Conservation (phyloP, 2,329 filamentous ascomycete species). For the Xylariaceae sp. region DNA sequence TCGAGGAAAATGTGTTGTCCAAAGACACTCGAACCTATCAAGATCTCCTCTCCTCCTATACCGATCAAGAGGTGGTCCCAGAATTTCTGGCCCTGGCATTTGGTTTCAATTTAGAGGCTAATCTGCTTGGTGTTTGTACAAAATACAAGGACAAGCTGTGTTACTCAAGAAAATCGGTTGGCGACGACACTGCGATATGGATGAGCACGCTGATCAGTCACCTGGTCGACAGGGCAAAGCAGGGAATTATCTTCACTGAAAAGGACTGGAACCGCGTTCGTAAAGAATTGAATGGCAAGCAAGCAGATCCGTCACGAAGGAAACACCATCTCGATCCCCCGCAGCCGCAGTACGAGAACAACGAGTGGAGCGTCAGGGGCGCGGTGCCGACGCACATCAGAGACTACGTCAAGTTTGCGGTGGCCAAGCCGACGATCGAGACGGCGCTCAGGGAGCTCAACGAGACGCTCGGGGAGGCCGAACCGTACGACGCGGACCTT, state of each 20-base stretch:
- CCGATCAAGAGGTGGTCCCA: constrained; percentile 26
- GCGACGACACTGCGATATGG: constrained; percentile 32
- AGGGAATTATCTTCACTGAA: constrained; percentile 41
- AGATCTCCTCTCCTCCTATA: constrained; percentile 33
- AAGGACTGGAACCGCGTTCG: constrained; percentile 33
- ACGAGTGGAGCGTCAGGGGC: constrained; percentile 18
- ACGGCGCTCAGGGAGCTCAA: constrained; percentile 28
- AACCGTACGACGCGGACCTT: constrained; percentile 19
- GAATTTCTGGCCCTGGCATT: constrained; percentile 48
- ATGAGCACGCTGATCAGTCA: constrained; percentile 45
- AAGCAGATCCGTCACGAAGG: constrained; percentile 6
- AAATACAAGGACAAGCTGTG: constrained; percentile 54
- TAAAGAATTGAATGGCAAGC: constrained; percentile 13
- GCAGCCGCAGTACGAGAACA: constrained; percentile 36
- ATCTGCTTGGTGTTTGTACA: constrained; percentile 57
- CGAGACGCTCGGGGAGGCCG: constrained; percentile 12
- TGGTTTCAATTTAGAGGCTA: constrained; percentile 47
- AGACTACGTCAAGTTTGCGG: constrained; percentile 52
- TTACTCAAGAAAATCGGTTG: constrained; percentile 49
- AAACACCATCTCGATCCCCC: constrained; percentile 20
- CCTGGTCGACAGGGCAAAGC: constrained; percentile 52
- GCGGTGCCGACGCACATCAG: constrained; percentile 43
- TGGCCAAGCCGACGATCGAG: constrained; percentile 37
- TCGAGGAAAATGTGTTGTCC: constrained; percentile 39
- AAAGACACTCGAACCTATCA: constrained; percentile 40